Percentiles rank a stretch among this genome's conserved stretches.
Conservation (phyloP, 2,329 filamentous ascomycete species). For the Dothistroma pini region DNA sequence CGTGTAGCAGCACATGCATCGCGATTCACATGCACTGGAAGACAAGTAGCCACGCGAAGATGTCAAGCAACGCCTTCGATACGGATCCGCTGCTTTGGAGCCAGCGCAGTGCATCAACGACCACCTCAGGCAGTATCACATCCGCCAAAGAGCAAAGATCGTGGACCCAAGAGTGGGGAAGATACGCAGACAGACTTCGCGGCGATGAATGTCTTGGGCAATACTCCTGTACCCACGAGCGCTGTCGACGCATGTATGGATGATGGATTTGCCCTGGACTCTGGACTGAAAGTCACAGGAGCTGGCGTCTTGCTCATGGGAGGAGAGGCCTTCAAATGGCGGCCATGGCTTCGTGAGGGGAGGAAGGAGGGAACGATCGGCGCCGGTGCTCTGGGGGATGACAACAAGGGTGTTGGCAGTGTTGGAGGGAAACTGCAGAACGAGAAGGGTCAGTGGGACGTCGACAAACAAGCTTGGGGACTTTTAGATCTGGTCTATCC, state of each 20-base stretch:
- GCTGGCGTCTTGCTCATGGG: conserved; percentile 74
- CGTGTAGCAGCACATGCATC: not conserved
- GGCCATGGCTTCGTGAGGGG: conserved; percentile 63
- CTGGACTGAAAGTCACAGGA: conserved; percentile 65
- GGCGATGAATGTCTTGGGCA: conserved; percentile 73
- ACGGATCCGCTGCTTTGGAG: not conserved
- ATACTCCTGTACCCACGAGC: conserved; percentile 72
- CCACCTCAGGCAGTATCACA: not conserved
- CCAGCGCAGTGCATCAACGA: not conserved
- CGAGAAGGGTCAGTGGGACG: conserved; percentile 75
- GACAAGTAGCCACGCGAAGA: not conserved
- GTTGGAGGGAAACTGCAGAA: conserved; percentile 58
- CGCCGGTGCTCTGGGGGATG: conserved; percentile 37
- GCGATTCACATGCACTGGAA: not conserved
- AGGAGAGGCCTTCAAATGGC: conserved; percentile 86
- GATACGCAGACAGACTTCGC: conserved; percentile 68
- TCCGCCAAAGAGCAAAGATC: conserved; percentile 49
- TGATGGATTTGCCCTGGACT: conserved; percentile 84
- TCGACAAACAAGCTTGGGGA: conserved; percentile 67
- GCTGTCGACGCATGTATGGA: conserved; percentile 76
- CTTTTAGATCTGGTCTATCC: conserved; percentile 78
- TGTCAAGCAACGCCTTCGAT: not conserved
- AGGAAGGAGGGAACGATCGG: conserved; percentile 36
- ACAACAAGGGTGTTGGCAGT: conserved; percentile 32
- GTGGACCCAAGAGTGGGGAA: conserved; percentile 59